A percentile compares a stretch with the other conserved stretches of the same genome.
Evolutionary conservation across 176 grass and related monocot species (phyloP).

Genomic region (Aegilops umbellulata): DNA sequence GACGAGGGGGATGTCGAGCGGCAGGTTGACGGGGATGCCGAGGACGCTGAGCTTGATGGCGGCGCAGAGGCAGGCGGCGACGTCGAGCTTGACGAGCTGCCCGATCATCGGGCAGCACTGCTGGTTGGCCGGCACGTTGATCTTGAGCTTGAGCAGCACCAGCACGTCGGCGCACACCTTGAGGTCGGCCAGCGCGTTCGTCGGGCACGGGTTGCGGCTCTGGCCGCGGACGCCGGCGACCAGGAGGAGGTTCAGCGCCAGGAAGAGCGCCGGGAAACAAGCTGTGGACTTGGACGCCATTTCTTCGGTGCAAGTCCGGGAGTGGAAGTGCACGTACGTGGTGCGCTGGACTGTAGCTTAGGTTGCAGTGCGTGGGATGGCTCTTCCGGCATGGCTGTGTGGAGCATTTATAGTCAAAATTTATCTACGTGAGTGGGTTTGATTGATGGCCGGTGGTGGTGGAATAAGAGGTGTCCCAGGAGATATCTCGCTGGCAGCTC

Average conservation of each 20-base stretch:
- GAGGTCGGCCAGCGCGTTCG: conserved; percentile 40
- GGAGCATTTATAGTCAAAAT: conserved; percentile 25
- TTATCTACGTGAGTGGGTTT: not conserved
- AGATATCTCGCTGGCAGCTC: conserved; percentile 22
- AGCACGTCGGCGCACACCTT: conserved; percentile 62
- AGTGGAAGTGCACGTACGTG: not conserved
- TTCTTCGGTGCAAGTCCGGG: not conserved
- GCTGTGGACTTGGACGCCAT: not conserved
- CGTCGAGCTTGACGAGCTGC: conserved; percentile 44
- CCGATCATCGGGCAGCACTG: conserved; percentile 57
- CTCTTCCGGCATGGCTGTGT: not conserved
- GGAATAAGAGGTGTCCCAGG: not conserved
- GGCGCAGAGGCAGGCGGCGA: conserved; percentile 57
- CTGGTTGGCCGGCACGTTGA: conserved; percentile 46
- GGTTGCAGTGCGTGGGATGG: not conserved
- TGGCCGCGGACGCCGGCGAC: conserved; percentile 11
- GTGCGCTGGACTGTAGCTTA: not conserved
- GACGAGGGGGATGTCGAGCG: conserved; percentile 55
- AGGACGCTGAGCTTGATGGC: conserved; percentile 43
- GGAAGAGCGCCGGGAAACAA: not conserved
- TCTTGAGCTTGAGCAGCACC: conserved; percentile 45
- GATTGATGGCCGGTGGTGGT: not conserved
- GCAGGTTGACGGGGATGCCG: conserved; percentile 61
- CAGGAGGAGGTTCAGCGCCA: conserved; percentile 3
- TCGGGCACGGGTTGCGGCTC: conserved; percentile 53